A percentile compares a stretch with the other conserved stretches of the same genome.
These are phyloP conservation scores for Nothopassalora personata DNA, from an alignment of 2,329 filamentous ascomycete genomes.

Conservation along the genomic window DNA sequence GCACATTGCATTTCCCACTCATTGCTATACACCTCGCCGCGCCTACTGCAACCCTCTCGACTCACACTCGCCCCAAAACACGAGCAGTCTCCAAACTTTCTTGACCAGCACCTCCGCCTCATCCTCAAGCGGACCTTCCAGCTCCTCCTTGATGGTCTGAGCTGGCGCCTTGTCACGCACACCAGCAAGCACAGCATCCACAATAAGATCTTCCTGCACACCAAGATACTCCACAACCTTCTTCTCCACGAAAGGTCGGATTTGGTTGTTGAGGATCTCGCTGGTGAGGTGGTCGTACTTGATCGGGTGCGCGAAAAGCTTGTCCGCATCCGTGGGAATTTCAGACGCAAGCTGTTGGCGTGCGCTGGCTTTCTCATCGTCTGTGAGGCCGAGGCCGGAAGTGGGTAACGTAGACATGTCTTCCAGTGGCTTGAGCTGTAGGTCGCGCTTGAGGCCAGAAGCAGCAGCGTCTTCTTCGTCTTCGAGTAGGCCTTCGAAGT, in stretches of 20 bases:
- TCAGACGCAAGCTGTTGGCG: constrained; percentile 78
- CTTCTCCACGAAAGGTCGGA: constrained; percentile 93
- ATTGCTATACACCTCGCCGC: background rate
- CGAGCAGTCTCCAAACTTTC: constrained; percentile 67
- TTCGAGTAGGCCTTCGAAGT: constrained; percentile 89
- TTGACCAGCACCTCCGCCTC: constrained; percentile 90
- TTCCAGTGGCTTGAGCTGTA: constrained; percentile 40
- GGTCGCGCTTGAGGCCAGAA: constrained; percentile 18
- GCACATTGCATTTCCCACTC: background rate
- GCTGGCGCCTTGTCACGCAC: constrained; percentile 69
- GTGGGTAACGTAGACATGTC: constrained; percentile 57
- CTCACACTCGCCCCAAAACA: constrained; percentile 22
- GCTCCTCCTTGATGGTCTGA: constrained; percentile 73
- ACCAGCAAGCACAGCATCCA: constrained; percentile 87
- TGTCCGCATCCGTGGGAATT: constrained; percentile 80
- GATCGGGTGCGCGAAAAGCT: constrained; percentile 86
- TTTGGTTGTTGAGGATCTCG: constrained; percentile 71
- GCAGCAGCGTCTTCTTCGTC: constrained; percentile 80
- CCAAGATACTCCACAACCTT: constrained; percentile 97
- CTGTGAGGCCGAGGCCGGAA: constrained; percentile 71
- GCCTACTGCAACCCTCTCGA: constrained; percentile 10
- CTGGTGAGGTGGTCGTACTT: constrained; percentile 91
- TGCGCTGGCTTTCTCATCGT: constrained; percentile 81
- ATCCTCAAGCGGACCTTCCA: constrained; percentile 88
- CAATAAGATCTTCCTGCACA: constrained; percentile 90